These are phyloP conservation scores for Chrysopogon serrulatus DNA, from an alignment of 176 grass and related monocot genomes.

Conservation along the genomic window DNA sequence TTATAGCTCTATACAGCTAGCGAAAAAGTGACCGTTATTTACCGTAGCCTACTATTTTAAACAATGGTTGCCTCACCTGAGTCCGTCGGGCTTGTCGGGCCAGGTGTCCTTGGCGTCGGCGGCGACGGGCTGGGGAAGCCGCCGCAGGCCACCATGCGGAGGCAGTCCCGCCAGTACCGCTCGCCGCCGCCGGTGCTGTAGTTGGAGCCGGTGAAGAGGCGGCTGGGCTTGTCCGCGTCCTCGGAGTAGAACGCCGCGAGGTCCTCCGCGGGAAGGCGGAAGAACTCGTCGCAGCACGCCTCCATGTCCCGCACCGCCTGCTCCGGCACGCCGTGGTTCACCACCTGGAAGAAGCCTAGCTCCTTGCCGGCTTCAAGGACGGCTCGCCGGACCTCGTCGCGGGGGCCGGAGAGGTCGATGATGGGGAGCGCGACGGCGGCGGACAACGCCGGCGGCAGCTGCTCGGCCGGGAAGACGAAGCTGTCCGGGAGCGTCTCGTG, in stretches of 20 bases:
- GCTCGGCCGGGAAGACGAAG: conserved; percentile 45
- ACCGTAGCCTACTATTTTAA: too few species aligned
- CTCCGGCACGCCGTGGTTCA: conserved; percentile 58
- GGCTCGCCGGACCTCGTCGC: conserved; percentile 43
- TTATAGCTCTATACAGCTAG: too few species aligned
- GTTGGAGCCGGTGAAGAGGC: conserved; percentile 54
- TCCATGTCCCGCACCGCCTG: conserved; percentile 47
- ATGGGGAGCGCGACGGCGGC: conserved; percentile 33
- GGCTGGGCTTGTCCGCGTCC: conserved; percentile 25
- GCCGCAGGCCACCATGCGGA: conserved; percentile 60
- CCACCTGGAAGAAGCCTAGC: conserved; percentile 79
- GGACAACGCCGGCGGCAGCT: conserved; percentile 28
- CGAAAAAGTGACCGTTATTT: too few species aligned
- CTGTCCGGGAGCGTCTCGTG: conserved; percentile 40
- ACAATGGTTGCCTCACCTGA: too few species aligned
- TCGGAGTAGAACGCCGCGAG: conserved; percentile 54
- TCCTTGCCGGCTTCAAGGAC: conserved; percentile 51
- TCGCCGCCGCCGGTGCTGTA: conserved; percentile 27
- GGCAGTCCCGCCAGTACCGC: conserved; percentile 66
- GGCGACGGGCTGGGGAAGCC: conserved; percentile 25
- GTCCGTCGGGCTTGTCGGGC: conserved; percentile 53
- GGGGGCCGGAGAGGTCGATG: conserved; percentile 45
- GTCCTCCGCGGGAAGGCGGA: conserved; percentile 32
- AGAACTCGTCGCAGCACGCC: conserved; percentile 41
- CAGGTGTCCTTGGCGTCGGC: conserved; percentile 22